Evolutionary conservation across 371 early-diverging fungal species (phyloP), one percentile per base, ranked within the genome.

Genomic region (Sporodiniella umbellata): DNA sequence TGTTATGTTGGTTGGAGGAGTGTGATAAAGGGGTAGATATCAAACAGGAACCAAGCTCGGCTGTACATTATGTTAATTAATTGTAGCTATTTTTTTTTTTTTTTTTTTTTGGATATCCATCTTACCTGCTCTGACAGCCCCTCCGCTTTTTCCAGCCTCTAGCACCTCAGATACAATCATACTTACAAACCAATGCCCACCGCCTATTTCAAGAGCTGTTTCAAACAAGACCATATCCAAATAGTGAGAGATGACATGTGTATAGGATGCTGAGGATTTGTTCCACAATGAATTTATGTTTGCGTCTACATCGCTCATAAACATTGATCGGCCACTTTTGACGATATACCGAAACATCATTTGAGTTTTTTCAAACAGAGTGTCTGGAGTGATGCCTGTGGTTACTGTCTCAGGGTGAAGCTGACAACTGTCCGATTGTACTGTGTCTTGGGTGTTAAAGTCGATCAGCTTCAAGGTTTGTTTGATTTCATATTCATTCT

Each of bases 91-190:
- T n/a, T n/a, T n/a, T n/a, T n/a, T n/a, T n/a, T n/a, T n/a, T n/a
- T n/a, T n/a, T n/a, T n/a, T n/a, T n/a, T n/a, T n/a, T n/a, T n/a
- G n/a, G n/a, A n/a, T n/a, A n/a, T n/a, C n/a, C n/a, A 8, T 8
- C 30, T 45, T 75, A 75, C 76, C 72, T 51, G 78, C 78, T 51
- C 78, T 58, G 8, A 73, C 71, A 12, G 78, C 78, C 10, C 78
- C 78, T 28, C 78, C 78, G 33, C 66, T 63, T 56, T 68, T 69
- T 8, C 78, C 74, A 4, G 78, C 74, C 45, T 69, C 72, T 26
- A 77, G 47, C 0, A 77, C 74, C 52, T 73, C 64, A 25, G 65
- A 64, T 1, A 70, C 70, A 31, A 77, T 73, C 70, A 73, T 71
- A 23, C 47, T 46, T 3, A 73, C 58, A 57, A 77, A 77, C 72